Percentiles rank a stretch among this genome's conserved stretches.
Evolutionary conservation across 495 filamentous ascomycete species (phyloP).

Genomic region (Hypoxylon perforatum): DNA sequence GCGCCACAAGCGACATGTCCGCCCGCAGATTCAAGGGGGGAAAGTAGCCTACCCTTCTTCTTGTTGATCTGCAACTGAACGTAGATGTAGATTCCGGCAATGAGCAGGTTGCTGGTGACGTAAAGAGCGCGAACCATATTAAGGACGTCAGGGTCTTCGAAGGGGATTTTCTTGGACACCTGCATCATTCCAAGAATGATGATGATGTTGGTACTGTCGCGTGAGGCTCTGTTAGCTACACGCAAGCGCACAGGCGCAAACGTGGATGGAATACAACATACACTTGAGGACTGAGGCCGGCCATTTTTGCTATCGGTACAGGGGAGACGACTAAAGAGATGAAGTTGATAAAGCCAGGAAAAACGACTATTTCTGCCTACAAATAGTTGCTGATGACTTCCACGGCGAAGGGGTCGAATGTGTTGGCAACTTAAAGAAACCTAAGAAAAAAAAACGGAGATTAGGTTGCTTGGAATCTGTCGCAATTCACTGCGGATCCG

Average conservation of each 20-base stretch:
- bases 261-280: slow-evolving; percentile 44
- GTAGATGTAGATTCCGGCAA: slow-evolving; percentile 83
- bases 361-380: background rate
- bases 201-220: slow-evolving; percentile 83
- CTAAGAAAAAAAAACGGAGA: slow-evolving; percentile 3
- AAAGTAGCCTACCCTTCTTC: slow-evolving; percentile 83
- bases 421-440: background rate
- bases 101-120: slow-evolving; percentile 88
- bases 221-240: slow-evolving; percentile 29
- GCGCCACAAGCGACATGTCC: background rate
- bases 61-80: slow-evolving; percentile 83
- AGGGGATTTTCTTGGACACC: slow-evolving; percentile 92
- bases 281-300: slow-evolving; percentile 62
- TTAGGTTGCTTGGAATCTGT: slow-evolving; percentile 6
- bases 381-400: background rate
- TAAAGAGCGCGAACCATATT: slow-evolving; percentile 85
- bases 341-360: background rate
- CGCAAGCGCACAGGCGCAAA: slow-evolving; percentile 6
- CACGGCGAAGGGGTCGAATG: slow-evolving; percentile 2
- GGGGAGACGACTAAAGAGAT: background rate
- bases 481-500: too few relatives aligned
- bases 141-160: slow-evolving; percentile 90
- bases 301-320: slow-evolving; percentile 55
- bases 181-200: slow-evolving; percentile 99
- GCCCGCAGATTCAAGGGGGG: background rate